Base-by-base conservation (phyloP, 331 rosid species). In the Acacia concinna region DNA sequence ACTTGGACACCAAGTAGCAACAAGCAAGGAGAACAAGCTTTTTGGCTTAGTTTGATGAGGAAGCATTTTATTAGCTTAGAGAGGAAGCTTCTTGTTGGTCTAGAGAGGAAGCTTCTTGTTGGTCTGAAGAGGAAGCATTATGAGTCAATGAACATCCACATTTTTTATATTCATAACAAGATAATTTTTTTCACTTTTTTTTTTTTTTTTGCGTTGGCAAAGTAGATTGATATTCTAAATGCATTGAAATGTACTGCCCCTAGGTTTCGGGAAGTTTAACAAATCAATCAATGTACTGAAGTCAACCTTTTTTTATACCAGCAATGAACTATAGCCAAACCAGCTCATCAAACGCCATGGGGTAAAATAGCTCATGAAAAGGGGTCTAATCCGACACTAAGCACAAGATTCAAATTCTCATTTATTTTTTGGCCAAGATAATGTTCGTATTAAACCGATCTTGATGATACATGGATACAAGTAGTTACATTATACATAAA, bases 401-500 rank as follows among this genome's bases (percentile, higher is more conserved):
- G 51, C 57, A 71, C 62, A 74, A 78, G 23, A 81, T 69, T 38
- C 70, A 65, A 37, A 77, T 31, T 31, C 31, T 63, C 41, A 6
- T 7, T 46, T 35, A 35, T 59, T 27, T 60, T 6, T 10, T 12
- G 0, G 3, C 3, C 38, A 31, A 30, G 21, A 31, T 40, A 30
- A 31, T 31, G 12, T 30, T 63, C 40, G 13, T 15, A 63, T 63
- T 63, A 63, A 62, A 62, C 21, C 73, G 62, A 75, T 57, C 37
- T 57, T 46, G 44, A 59, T 25, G 35, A 75, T 79, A 71, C 86
- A 72, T n/a, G 63, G 54, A 71, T 23, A 43, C 56, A 75, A 34
- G 15, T 30, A 85, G 32, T 71, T 64, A 79, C 71, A 68, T 72
- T 79, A 78, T 77, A 68, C 76, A 82, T 43, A 79, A 73, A 56